These are phyloP conservation scores for Myriangium duriaei DNA, from an alignment of 2,329 filamentous ascomycete species.

Conservation along the genomic window DNA sequence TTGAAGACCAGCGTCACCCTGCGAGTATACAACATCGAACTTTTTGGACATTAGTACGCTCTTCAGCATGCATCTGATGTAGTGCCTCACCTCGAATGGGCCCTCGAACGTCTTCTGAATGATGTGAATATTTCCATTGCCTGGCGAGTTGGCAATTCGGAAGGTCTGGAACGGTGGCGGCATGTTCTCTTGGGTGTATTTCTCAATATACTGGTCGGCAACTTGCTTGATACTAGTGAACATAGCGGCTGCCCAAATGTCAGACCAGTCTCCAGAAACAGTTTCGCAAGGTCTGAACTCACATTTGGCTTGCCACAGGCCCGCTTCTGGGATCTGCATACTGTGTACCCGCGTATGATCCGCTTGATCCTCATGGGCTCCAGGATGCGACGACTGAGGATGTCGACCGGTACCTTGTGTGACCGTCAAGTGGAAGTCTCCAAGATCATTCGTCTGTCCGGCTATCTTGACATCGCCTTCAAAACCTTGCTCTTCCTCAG, in stretches of 20 bases:
- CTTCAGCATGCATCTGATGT: constrained; percentile 12
- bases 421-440: constrained; percentile 66
- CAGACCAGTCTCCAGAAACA: constrained; percentile 28
- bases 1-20: constrained; percentile 41
- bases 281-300: constrained; percentile 17
- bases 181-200: constrained; percentile 52
- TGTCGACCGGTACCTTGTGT: constrained; percentile 52
- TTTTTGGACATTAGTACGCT: too few species aligned
- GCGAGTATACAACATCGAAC: constrained; percentile 87
- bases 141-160: constrained; percentile 58
- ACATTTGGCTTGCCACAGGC: constrained; percentile 74
- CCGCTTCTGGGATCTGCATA: constrained; percentile 50
- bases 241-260: constrained; percentile 41
- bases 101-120: constrained; percentile 88
- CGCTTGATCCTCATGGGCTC: constrained; percentile 55
- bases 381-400: constrained; percentile 46
- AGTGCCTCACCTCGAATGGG: constrained; percentile 51
- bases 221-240: constrained; percentile 52
- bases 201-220: constrained; percentile 45
- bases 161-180: constrained; percentile 80
- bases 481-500: constrained; percentile 42
- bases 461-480: constrained; percentile 53
- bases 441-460: constrained; percentile 59
- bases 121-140: constrained; percentile 67
- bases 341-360: constrained; percentile 68